A percentile compares a stretch with the other conserved stretches of the same genome.
These are phyloP conservation scores for Echium plantagineum DNA, from an alignment of 257 asterid genomes.

Conservation along the genomic window DNA sequence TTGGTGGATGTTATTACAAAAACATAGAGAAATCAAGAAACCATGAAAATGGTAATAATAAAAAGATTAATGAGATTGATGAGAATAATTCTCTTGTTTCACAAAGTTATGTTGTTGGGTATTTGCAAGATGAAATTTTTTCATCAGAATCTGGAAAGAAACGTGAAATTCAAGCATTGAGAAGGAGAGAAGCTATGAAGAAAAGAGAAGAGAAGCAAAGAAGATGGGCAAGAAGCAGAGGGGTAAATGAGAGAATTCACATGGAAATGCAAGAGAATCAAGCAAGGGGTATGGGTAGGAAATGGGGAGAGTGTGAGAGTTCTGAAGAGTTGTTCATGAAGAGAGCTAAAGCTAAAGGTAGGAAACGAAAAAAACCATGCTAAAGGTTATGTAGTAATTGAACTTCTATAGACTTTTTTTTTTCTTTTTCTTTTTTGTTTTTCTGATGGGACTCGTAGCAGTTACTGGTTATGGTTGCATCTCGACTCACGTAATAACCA, in stretches of 20 bases:
- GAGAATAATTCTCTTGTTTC: conserved; percentile 4
- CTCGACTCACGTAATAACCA: no score
- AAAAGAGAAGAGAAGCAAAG: conserved; percentile 33
- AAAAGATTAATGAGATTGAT: background rate
- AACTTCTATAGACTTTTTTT: no score
- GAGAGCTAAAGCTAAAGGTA: conserved; percentile 18
- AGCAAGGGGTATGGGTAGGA: conserved; percentile 27
- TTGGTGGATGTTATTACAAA: conserved; percentile 48
- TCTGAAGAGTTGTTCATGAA: conserved; percentile 8
- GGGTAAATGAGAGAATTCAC: conserved; percentile 15
- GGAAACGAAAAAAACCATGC: no score
- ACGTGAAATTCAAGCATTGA: conserved; percentile 41
- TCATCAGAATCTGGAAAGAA: conserved; percentile 26
- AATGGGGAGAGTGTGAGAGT: conserved; percentile 22
- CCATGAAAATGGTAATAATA: background rate
- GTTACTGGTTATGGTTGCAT: no score
- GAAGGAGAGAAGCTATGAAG: conserved; percentile 40
- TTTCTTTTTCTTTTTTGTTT: no score
- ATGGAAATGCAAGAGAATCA: conserved; percentile 27
- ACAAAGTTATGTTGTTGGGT: background rate
- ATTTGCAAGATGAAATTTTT: background rate
- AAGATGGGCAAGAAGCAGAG: conserved; percentile 15
- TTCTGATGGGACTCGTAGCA: no score
- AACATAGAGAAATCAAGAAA: conserved; percentile 10
- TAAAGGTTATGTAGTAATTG: no score